phyloP scores from a whole-genome alignment of 2,329 filamentous ascomycete species.

The Hymenoscyphus infarciens region DNA sequence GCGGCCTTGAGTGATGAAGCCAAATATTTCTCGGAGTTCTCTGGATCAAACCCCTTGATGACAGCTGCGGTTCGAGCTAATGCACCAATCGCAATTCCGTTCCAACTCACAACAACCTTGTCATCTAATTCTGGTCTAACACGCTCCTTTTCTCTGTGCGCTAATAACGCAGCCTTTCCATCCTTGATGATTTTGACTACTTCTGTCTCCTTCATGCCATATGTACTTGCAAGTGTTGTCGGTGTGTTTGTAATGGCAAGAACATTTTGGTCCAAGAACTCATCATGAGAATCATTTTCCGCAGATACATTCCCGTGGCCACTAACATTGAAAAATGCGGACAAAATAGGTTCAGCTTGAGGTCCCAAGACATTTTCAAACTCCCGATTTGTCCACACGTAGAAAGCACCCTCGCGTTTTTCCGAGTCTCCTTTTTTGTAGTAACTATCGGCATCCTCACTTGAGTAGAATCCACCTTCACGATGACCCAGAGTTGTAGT shows the following conservation, averaged over 20 bases:
- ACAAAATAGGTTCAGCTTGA: constrained; percentile 67
- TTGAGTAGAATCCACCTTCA: constrained; percentile 76
- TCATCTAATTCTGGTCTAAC: constrained; percentile 77
- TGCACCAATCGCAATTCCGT: constrained; percentile 81
- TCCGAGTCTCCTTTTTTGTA: constrained; percentile 71
- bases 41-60: constrained; percentile 57
- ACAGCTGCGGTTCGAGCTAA: constrained; percentile 72
- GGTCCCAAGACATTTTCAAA: constrained; percentile 72
- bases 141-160: constrained; percentile 70
- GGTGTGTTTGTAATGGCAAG: constrained; percentile 67
- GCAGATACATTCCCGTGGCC: constrained; percentile 82
- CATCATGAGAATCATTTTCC: constrained; percentile 83
- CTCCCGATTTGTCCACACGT: constrained; percentile 88
- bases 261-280: constrained; percentile 93
- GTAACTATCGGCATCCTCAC: constrained; percentile 85
- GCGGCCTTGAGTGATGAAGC: constrained; percentile 65
- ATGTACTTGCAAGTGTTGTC: constrained; percentile 67
- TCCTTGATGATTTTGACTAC: constrained; percentile 63
- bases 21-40: constrained; percentile 58
- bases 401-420: constrained; percentile 88
- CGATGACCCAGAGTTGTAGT: constrained; percentile 66
- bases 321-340: constrained; percentile 79
- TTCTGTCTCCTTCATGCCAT: constrained; percentile 67
- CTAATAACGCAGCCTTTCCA: constrained; percentile 64
- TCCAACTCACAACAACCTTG: constrained; percentile 84